These are phyloP conservation scores for Phytophthora uliginosa DNA, from an alignment of 352 stramenopile species.

Conservation along the genomic window DNA sequence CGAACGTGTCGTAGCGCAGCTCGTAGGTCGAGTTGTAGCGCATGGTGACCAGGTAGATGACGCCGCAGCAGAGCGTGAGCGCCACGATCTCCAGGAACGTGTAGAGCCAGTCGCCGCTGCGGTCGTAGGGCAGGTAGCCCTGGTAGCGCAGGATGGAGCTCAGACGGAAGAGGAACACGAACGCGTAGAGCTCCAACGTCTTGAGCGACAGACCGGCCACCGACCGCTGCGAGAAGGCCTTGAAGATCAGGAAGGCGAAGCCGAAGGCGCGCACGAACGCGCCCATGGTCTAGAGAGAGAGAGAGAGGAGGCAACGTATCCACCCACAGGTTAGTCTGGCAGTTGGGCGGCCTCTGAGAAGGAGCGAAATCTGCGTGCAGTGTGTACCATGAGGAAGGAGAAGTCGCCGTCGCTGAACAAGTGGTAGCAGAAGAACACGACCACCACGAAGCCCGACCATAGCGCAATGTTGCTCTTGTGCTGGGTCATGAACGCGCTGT, in stretches of 20 bases:
- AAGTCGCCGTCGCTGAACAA: slow-evolving; percentile 98
- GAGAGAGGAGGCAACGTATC: background rate
- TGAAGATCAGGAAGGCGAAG: slow-evolving; percentile 96
- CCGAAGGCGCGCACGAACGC: slow-evolving; percentile 91
- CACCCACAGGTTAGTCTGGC: background rate
- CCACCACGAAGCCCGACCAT: slow-evolving; percentile 96
- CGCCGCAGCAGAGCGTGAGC: slow-evolving; percentile 88
- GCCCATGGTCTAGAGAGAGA: slow-evolving; percentile 82
- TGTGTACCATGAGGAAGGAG: slow-evolving; percentile 97
- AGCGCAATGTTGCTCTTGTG: slow-evolving; percentile 97
- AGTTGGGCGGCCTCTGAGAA: no score
- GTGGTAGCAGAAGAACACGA: slow-evolving; percentile 97
- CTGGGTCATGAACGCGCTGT: slow-evolving; percentile 77
- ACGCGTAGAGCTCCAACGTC: slow-evolving; percentile 97
- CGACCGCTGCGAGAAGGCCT: slow-evolving; percentile 94
- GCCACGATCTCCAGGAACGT: slow-evolving; percentile 96
- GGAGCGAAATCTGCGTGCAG: no score
- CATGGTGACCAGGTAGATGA: slow-evolving; percentile 93
- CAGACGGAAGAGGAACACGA: slow-evolving; percentile 98
- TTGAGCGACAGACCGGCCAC: slow-evolving; percentile 97
- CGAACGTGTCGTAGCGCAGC: slow-evolving; percentile 96
- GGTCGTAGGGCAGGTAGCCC: slow-evolving; percentile 95
- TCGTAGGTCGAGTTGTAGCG: slow-evolving; percentile 98
- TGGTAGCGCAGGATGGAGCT: slow-evolving; percentile 98
- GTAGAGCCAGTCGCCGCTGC: slow-evolving; percentile 99